Conservation (phyloP, 2,329 filamentous ascomycete species). For the Trichophyton schoenleinii region DNA sequence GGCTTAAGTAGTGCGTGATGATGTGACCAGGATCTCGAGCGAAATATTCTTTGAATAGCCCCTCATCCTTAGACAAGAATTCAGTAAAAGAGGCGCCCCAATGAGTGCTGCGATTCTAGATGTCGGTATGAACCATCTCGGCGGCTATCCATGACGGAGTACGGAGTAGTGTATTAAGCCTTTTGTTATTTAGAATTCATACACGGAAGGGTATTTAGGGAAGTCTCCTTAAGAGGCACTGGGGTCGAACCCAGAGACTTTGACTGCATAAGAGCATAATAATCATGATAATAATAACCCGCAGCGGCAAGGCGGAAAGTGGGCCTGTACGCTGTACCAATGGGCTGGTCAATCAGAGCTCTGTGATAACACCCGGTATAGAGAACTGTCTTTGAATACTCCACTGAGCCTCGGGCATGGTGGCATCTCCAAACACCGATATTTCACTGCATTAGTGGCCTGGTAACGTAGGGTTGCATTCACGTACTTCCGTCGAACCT, state of each 20-base stretch:
- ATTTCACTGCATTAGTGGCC: background rate
- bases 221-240: too few relatives aligned
- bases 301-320: background rate
- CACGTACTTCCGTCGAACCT: background rate
- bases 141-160: background rate
- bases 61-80: background rate
- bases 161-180: too few relatives aligned
- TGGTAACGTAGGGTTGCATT: background rate
- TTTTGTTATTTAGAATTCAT: too few relatives aligned
- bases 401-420: background rate
- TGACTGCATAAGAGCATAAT: too few relatives aligned
- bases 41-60: background rate
- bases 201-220: too few relatives aligned
- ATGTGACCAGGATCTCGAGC: background rate
- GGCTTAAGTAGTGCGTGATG: background rate
- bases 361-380: background rate
- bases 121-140: background rate
- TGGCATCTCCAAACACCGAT: background rate
- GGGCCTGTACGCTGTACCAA: background rate
- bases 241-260: too few relatives aligned
- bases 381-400: background rate
- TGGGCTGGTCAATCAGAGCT: background rate
- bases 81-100: background rate
- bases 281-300: too few relatives aligned
- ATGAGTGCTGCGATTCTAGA: background rate